phyloP scores from a whole-genome alignment of 176 grass and related monocot species.

The Poa pratensis region DNA sequence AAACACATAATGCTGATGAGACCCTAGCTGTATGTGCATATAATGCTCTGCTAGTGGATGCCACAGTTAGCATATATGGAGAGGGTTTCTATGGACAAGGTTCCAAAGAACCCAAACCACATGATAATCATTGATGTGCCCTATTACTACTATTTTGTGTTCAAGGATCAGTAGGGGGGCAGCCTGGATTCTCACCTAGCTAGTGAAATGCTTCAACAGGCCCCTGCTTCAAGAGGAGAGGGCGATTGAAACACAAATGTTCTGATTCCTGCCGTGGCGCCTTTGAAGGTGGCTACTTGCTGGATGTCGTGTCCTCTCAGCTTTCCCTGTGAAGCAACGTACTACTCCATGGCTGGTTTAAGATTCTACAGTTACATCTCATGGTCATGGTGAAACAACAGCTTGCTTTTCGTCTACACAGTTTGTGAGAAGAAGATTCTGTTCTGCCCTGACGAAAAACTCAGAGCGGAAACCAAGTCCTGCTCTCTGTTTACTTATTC shows the following conservation, averaged over 20 bases:
- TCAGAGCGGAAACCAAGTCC: background rate
- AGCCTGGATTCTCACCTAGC: constrained; percentile 13
- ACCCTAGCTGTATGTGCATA: background rate
- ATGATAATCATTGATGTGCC: background rate
- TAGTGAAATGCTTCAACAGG: background rate
- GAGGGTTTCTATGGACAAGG: constrained; percentile 11
- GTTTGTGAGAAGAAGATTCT: background rate
- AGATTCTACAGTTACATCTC: constrained; percentile 1
- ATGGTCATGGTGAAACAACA: background rate
- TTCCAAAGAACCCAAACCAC: constrained; percentile 4
- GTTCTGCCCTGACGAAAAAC: background rate
- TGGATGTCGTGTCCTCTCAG: constrained; percentile 18
- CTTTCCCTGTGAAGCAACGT: background rate
- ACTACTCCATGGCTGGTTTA: background rate
- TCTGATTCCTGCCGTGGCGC: constrained; percentile 3
- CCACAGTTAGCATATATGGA: background rate
- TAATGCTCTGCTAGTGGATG: constrained; percentile 12
- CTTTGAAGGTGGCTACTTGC: background rate
- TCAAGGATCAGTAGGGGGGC: background rate
- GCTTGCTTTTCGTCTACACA: background rate
- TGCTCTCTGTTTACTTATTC: background rate
- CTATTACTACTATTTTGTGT: background rate
- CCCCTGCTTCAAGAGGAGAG: background rate
- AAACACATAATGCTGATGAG: background rate
- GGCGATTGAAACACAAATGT: background rate